Percentiles rank a stretch among this genome's conserved stretches.
Evolutionary conservation across 78 protist genomes (phyloP).

Genomic region (Chrysochromulina parva): DNA sequence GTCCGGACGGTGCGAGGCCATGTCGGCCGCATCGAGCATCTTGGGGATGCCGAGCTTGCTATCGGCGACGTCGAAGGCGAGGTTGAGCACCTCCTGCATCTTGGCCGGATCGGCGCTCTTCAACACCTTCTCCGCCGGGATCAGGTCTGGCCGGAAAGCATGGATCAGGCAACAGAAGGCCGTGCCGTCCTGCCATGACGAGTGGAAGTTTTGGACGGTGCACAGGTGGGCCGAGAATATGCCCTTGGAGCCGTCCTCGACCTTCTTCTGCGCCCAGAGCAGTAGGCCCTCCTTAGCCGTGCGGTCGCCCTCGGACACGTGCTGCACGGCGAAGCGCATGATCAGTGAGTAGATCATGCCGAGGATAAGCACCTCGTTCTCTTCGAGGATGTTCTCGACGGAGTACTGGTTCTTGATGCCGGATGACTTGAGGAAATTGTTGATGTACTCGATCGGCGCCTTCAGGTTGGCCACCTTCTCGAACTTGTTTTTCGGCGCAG

Average conservation of each 20-base stretch:
- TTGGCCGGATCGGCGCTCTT: too few relatives aligned
- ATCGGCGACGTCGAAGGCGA: slow-evolving; percentile 84
- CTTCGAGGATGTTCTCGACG: slow-evolving; percentile 64
- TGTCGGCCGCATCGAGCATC: slow-evolving; percentile 77
- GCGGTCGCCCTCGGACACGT: slow-evolving; percentile 67
- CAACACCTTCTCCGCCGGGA: too few relatives aligned
- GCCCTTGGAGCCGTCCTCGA: background rate
- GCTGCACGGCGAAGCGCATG: slow-evolving; percentile 57
- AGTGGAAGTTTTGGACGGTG: slow-evolving; percentile 44
- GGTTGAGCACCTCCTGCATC: too few relatives aligned
- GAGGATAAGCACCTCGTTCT: slow-evolving; percentile 58
- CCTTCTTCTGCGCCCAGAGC: slow-evolving; percentile 78
- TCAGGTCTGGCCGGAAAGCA: too few relatives aligned
- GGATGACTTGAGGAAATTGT: background rate
- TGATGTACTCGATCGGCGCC: slow-evolving; percentile 29
- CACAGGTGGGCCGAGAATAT: background rate
- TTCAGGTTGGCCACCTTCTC: slow-evolving; percentile 45
- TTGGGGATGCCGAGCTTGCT: slow-evolving; percentile 71
- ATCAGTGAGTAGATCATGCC: slow-evolving; percentile 79
- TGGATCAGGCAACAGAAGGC: slow-evolving; percentile 79
- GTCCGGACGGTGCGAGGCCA: too few relatives aligned
- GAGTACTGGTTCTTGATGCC: background rate
- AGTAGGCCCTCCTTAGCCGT: slow-evolving; percentile 78
- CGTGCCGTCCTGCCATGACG: slow-evolving; percentile 61
- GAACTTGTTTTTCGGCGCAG: slow-evolving; percentile 33